Evolutionary conservation across 148 eudicot species (phyloP), one percentile per base, ranked within the genome.

Genomic region (Fagopyrum homotropicum): DNA sequence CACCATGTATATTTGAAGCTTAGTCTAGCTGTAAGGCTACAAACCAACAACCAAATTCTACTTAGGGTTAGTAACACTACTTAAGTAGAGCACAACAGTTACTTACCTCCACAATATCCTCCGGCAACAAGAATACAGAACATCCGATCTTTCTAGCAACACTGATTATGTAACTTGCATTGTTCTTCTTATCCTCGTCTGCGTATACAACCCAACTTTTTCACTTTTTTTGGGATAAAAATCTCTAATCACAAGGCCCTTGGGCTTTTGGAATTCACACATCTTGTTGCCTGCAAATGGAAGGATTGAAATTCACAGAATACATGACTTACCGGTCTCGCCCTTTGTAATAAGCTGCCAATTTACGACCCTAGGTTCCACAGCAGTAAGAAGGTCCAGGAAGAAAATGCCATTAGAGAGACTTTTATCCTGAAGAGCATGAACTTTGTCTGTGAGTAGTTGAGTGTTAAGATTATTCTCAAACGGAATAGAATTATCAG

Each of bases 141-240:
- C 98, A 94, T 7, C 98, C 98, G 47, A 94, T 91, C 88, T 94
- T 94, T 78, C 98, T 86, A 7, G 98, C 98, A 44, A 94, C 93
- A 84, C 97, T 94, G 72, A 92, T 94, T 51, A 92, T 94, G 74
- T 94, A 94, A 49, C 90, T 88, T 45, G 98, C 92, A 76, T 94
- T 94, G 83, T 84, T 75, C 79, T 84, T 89, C 88, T 89, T 91
- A 80, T 94, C 96, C 85, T 94, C 98, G 74, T 87, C 98, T 94
- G 89, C 79, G 77, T 45, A 63, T 52, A 30, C 12, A 57, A 10
- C 14, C 12, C 11, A 10, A 9, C 68, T 26, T 29, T 35, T 35
- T 35, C 40, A 35, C 40, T 35, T 35, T 35, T 35, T 35, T 35
- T 35, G 40, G 40, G 40, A 35, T 35, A 35, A 35, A 35, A 35